Evolutionary conservation across 2,329 filamentous ascomycete species (phyloP), one percentile per base, ranked within the genome.

Genomic region (Pseudogymnoascus sp.): DNA sequence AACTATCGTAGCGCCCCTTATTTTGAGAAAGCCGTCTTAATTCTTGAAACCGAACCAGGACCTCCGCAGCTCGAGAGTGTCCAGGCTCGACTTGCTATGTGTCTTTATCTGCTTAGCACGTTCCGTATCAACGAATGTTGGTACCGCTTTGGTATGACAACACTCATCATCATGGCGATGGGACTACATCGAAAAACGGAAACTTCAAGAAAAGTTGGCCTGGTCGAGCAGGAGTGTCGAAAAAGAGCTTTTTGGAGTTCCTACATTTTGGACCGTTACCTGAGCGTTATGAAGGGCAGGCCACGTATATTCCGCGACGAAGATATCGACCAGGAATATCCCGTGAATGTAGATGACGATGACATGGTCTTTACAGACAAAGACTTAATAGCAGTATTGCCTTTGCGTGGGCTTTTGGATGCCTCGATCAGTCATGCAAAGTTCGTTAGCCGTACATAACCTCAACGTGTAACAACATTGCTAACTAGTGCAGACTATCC

Each of bases 261-360:
- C 0, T 88, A 88, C 68, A 83, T 81, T 1, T 73, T 88, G 0
- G 85, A 88, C 68, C 83, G 83, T 37, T 87, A 87, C 63, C 74
- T 88, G 1, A 82, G 83, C 23, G 82, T 86, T n/a, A 82, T 86
- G 17, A 80, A 87, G 31, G 85, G 85, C 0, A 77, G 85, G 5
- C 85, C 85, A 0, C 73, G 83, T 7, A 77, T 85, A 13, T 82
- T 86, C 26, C 84, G 85, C 59, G 84, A 88, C 50, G 82, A 86
- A 35, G 83, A 88, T 60, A 84, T 86, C 59, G 84, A 88, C 61
- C 84, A 87, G 64, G 79, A 81, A 2, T 76, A 84, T n/a, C 85
- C 85, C 0, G 78, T 78, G 13, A 69, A 75, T 4, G 76, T 84
- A 46, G 82, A 83, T 63, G 83, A 87, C 64, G 80, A 83, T 38